Percentiles rank a stretch among this genome's conserved stretches.
These are phyloP conservation scores for Ceratocystis albifundus DNA, from an alignment of 2,329 filamentous ascomycete genomes.

Conservation along the genomic window DNA sequence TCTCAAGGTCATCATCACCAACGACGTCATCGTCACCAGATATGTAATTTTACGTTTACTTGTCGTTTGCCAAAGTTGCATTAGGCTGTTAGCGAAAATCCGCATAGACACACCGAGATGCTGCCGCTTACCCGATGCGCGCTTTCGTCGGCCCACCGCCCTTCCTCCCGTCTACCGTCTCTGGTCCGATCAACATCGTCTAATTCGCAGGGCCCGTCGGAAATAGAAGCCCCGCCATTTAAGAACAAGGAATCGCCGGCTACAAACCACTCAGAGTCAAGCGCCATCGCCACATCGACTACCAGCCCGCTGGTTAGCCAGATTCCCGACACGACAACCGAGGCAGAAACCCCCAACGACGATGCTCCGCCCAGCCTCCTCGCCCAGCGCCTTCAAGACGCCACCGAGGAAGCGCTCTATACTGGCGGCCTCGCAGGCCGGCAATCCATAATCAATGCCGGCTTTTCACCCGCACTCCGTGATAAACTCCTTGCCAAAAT, in stretches of 20 bases:
- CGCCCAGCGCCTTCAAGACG: slow-evolving; percentile 45
- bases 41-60: too few relatives aligned
- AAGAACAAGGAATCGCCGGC: background rate
- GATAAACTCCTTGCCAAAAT: slow-evolving; percentile 46
- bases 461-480: slow-evolving; percentile 54
- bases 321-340: background rate
- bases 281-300: background rate
- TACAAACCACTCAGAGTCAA: background rate
- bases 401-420: slow-evolving; percentile 51
- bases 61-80: background rate
- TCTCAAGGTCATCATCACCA: background rate
- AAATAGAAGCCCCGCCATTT: background rate
- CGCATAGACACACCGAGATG: background rate
- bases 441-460: slow-evolving; percentile 48
- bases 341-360: background rate
- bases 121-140: background rate
- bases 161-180: background rate
- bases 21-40: background rate
- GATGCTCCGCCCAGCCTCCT: slow-evolving; percentile 8
- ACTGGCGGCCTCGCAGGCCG: slow-evolving; percentile 49
- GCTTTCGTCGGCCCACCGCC: background rate
- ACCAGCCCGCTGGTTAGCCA: too few relatives aligned
- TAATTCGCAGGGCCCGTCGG: too few relatives aligned
- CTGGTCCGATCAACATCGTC: background rate
- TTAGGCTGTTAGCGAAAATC: background rate